These are phyloP conservation scores for Trebouxiophyceae sp. DNA, from an alignment of 163 green algal species.

Conservation along the genomic window DNA sequence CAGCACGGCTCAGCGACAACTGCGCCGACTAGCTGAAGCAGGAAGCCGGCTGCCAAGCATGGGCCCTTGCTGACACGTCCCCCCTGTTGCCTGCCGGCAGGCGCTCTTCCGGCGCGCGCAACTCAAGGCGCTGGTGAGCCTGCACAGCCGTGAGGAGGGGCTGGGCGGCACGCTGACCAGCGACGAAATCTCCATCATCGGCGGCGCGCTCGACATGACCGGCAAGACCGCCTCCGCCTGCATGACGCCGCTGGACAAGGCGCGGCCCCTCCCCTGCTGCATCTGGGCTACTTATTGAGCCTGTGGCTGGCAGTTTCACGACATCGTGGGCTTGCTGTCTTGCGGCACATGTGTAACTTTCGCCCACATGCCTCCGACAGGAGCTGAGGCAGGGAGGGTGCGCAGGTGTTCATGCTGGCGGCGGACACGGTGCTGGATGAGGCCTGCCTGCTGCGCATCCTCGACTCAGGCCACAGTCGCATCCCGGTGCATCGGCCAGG, in stretches of 20 bases:
- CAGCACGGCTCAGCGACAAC: too few relatives aligned
- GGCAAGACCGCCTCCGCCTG: constrained; percentile 53
- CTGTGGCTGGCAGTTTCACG: too few relatives aligned
- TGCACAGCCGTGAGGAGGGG: constrained; percentile 57
- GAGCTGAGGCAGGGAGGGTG: neutral
- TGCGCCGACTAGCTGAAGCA: too few relatives aligned
- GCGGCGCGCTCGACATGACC: constrained; percentile 75
- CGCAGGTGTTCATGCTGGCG: constrained; percentile 77
- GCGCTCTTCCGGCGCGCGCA: constrained; percentile 56
- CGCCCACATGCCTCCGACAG: too few relatives aligned
- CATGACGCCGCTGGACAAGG: constrained; percentile 83
- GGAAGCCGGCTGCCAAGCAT: too few relatives aligned
- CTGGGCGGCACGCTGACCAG: constrained; percentile 64
- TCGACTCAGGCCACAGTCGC: constrained; percentile 71
- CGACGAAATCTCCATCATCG: constrained; percentile 79
- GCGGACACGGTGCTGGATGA: constrained; percentile 57
- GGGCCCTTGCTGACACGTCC: too few relatives aligned
- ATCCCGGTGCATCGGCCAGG: constrained; percentile 64
- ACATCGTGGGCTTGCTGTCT: too few relatives aligned
- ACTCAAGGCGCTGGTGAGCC: constrained; percentile 80
- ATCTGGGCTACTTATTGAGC: too few relatives aligned
- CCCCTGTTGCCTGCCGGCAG: too few relatives aligned
- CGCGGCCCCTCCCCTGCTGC: too few relatives aligned
- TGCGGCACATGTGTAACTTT: too few relatives aligned
- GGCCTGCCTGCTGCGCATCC: constrained; percentile 48